Base-by-base conservation (phyloP, 495 filamentous ascomycete genomes). In the Amniculicola lignicola region DNA sequence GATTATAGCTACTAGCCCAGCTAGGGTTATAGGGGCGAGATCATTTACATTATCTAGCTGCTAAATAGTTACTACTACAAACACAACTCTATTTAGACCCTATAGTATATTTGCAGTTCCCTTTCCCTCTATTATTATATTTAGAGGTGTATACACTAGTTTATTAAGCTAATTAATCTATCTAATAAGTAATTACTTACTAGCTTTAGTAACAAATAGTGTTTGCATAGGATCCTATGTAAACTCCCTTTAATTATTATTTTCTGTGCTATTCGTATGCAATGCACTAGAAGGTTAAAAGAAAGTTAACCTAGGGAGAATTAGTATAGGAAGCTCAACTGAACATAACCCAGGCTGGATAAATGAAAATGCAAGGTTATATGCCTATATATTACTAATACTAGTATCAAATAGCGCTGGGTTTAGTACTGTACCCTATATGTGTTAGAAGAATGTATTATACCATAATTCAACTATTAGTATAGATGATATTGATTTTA, bases 291-390 rank as follows among this genome's bases (percentile, higher is more conserved):
- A 12, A 24, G 23, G 4, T 28, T 46, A 28, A 25, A n/a, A 22
- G 4, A 46, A 11, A 24, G 23, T 46, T 24, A 46, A 27, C 29
- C 16, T 28, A 2, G n/a, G 22, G 29, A 46, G 43, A 28, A 46
- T 28, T 3, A 15, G 43, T 24, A 46, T 46, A 24, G 23, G 25
- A 46, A 46, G 9, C 22, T 46, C 3, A 28, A 28, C 43, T 46
- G 18, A 25, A 46, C 18, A 46, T 46, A 46, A 46, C 15, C 22
- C 25, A n/a, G 23, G 43, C 4, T 24, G 12, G 18, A 46, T 46
- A 46, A 46, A 46, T 28, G 29, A 46, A n/a, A 46, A 46, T 6
- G 25, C 14, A 28, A 46, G n/a, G 27, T 46, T 46, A 46, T 46
- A 46, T 46, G 29, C 22, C 22, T 46, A 46, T 21, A 46, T 46